These are phyloP conservation scores for Pseudozyma sp. DNA, from an alignment of 1,284 basidiomycete species.

Conservation along the genomic window DNA sequence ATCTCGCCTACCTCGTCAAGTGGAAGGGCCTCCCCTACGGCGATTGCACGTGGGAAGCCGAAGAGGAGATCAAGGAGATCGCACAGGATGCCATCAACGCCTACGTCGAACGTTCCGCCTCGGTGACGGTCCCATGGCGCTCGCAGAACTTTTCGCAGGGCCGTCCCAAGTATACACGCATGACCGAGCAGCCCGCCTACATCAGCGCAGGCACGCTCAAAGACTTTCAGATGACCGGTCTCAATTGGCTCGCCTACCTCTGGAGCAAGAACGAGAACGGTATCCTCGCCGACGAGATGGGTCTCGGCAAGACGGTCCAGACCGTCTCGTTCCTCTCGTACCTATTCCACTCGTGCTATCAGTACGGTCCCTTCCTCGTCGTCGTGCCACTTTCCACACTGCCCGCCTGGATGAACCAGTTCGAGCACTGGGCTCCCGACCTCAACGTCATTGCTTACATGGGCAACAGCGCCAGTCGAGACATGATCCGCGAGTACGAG, in stretches of 20 bases:
- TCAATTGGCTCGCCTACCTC: slow-evolving; percentile 97
- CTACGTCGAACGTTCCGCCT: slow-evolving; percentile 81
- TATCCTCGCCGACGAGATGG: slow-evolving; percentile 99
- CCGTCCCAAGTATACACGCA: slow-evolving; percentile 86
- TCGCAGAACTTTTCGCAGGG: slow-evolving; percentile 79
- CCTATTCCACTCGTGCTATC: slow-evolving; percentile 90
- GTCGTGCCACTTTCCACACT: slow-evolving; percentile 98
- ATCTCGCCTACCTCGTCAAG: slow-evolving; percentile 93
- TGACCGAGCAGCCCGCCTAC: slow-evolving; percentile 90
- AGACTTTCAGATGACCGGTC: slow-evolving; percentile 96
- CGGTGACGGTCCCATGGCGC: slow-evolving; percentile 86
- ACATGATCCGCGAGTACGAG: slow-evolving; percentile 84
- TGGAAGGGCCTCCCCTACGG: slow-evolving; percentile 95
- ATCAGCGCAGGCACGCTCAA: slow-evolving; percentile 83
- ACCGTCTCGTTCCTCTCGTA: slow-evolving; percentile 96
- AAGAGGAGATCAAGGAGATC: slow-evolving; percentile 77
- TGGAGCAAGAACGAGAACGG: slow-evolving; percentile 97
- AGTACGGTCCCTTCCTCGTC: slow-evolving; percentile 94
- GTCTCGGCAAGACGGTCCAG: slow-evolving; percentile 95
- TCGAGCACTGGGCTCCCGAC: slow-evolving; percentile 93
- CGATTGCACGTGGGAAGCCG: slow-evolving; percentile 92
- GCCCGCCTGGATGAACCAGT: slow-evolving; percentile 98
- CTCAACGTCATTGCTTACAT: slow-evolving; percentile 91
- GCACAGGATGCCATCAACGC: slow-evolving; percentile 79
- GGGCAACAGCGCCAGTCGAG: slow-evolving; percentile 87